Evolutionary conservation across 306 rosid genomes (phyloP).

Genomic region (Alnus glutinosa): DNA sequence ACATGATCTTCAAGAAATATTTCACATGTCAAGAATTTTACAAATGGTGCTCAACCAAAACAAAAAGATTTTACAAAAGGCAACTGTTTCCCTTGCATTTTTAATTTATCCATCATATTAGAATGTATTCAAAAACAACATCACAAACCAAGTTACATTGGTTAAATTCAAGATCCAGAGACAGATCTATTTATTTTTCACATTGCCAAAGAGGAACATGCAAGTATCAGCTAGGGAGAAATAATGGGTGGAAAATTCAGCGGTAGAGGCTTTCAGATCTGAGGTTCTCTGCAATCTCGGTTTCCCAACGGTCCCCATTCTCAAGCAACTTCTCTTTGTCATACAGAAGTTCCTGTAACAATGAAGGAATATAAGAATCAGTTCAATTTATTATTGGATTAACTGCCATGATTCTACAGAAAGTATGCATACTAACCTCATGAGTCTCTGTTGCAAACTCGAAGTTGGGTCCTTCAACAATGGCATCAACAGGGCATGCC

Average conservation of each 20-base stretch:
- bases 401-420: conserved; percentile 8
- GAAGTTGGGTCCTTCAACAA: conserved; percentile 98
- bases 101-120: background rate
- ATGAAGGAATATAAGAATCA: conserved; percentile 13
- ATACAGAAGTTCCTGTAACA: conserved; percentile 86
- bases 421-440: conserved; percentile 57
- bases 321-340: conserved; percentile 99
- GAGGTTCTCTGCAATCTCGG: conserved; percentile 96
- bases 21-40: background rate
- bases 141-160: conserved; percentile 12
- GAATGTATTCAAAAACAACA: conserved; percentile 2
- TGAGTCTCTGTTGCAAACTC: conserved; percentile 96
- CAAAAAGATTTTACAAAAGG: background rate
- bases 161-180: conserved; percentile 22
- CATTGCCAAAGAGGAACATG: conserved; percentile 18
- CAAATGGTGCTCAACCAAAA: background rate
- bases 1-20: conserved; percentile 10
- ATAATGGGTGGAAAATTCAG: conserved; percentile 37
- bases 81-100: conserved; percentile 3
- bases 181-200: conserved; percentile 38
- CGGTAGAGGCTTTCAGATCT: conserved; percentile 97
- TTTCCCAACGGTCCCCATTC: conserved; percentile 99
- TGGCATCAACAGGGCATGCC: conserved; percentile 99
- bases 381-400: background rate
- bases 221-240: conserved; percentile 18